Evolutionary conservation across 306 rosid genomes (phyloP), one percentile per base, ranked within the genome.

Genomic region (Urtica urens): DNA sequence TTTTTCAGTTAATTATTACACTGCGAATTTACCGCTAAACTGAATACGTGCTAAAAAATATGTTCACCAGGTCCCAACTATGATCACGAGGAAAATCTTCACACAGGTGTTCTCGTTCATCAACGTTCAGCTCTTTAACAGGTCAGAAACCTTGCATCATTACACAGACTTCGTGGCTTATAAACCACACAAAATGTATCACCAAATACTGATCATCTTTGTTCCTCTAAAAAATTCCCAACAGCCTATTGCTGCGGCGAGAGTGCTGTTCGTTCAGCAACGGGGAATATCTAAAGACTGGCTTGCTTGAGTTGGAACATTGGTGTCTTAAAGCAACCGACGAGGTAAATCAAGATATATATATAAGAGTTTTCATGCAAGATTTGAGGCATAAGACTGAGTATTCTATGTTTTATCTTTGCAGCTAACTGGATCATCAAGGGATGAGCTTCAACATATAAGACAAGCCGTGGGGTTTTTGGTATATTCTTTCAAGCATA

Each of bases 221-320:
- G n/a, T n/a, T 44, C 24, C 22, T 18, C 13, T 22, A 4, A 22
- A 12, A 22, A 6, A 22, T 57, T 38, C 57, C 18, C 58, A 11
- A 53, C 67, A 86, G 96, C 74, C 70, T 86, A 63, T 70, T 86
- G 74, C 83, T 86, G 53, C 80, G 96, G 10, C 93, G 96, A 1
- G 96, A 86, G 66, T 81, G 96, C 42, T 86, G 96, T 57, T 86
- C 96, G 52, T 86, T 81, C 51, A 79, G 93, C 78, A 86, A 81
- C 57, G 96, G 96, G 65, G 96, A 86, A 58, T 86, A 81, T 64
- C 38, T 86, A 46, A 86, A 81, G 70, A 69, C 81, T 4, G 96
- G 96, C 38, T 69, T 86, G 65, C 77, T 72, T 47, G 93, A 81
- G 62, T 69, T 86, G 72, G 93, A 86, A 60, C 81, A 72, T 24